Base-by-base conservation (phyloP, 805 yeast species). In the Saturnispora dispora region DNA sequence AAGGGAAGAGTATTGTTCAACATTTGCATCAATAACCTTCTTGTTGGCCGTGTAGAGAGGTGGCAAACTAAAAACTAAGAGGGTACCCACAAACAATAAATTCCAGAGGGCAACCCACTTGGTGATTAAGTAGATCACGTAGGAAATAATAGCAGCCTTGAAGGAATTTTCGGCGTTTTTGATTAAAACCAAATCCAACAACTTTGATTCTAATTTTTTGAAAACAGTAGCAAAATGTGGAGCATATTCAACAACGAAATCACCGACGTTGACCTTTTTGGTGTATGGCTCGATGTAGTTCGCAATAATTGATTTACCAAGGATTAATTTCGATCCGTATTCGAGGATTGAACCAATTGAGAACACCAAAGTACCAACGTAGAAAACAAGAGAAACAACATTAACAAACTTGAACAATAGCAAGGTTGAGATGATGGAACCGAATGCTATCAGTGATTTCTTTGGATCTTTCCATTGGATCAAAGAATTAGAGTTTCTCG, bases 241-340 rank as follows among this genome's bases (percentile, higher is more conserved):
- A 20, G 67, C 61, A 48, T 62, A 60, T 27, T 53, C 48, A 18
- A 61, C 66, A 18, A 65, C 64, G 45, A 54, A 56, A 30, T 62
- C 56, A 46, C 68, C 63, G 30, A 61, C 48, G 52, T 59, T 62
- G 5, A 73, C 59, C 52, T 63, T 61, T 45, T 68, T 63, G n/a
- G 78, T 71, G 11, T 35, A n/a, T 51, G 93, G 88, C 51, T 93
- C 88, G 66, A 77, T 82, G 74, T 85, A 81, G 60, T 82, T 79
- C 55, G 89, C 77, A 54, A 91, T 83, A 56, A 90, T 75, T 18
- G 97, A 96, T 63, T 75, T 73, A 57, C 96, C 96, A 47, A 86
- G 76, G 58, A 84, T 69, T 42, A 80, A 60, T 63, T 84, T 84
- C 55, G 95, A 85, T 52, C 75, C 73, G 63, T 82, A 85, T 72